phyloP scores from a whole-genome alignment of 805 yeast species.

The Kodamaea hsintzibuensis region DNA sequence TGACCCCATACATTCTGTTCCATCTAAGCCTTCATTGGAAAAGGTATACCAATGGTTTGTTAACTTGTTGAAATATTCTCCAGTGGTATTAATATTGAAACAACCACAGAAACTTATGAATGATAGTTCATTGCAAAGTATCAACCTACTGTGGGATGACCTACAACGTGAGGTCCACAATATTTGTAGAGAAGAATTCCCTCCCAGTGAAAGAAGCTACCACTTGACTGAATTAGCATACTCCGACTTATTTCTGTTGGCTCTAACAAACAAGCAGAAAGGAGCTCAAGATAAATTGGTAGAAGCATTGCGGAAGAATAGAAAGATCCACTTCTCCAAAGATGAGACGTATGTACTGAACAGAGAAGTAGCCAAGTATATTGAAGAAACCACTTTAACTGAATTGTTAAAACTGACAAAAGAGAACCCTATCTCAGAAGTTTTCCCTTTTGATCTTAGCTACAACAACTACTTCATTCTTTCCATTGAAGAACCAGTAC shows the following conservation, averaged over 20 bases:
- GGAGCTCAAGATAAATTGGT: neutral
- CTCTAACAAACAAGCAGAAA: neutral
- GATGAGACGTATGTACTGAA: neutral
- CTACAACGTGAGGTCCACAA: slow-evolving; percentile 15
- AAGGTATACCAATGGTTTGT: slow-evolving; percentile 33
- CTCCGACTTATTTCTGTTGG: slow-evolving; percentile 31
- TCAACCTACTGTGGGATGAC: slow-evolving; percentile 21
- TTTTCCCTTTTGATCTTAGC: slow-evolving; percentile 29
- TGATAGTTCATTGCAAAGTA: slow-evolving; percentile 21
- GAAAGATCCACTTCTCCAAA: neutral
- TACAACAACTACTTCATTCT: slow-evolving; percentile 28
- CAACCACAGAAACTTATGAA: slow-evolving; percentile 30
- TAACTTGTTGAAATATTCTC: slow-evolving; percentile 28
- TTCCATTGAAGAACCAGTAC: slow-evolving; percentile 31
- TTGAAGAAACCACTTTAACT: neutral
- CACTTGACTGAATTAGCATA: slow-evolving; percentile 32
- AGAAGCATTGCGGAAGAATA: neutral
- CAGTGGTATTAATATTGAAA: slow-evolving; percentile 30
- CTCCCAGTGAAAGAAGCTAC: slow-evolving; percentile 23
- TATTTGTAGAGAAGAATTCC: slow-evolving; percentile 7
- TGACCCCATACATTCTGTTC: slow-evolving; percentile 19
- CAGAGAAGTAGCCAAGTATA: neutral
- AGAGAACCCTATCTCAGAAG: neutral
- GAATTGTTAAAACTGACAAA: neutral
- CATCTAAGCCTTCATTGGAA: slow-evolving; percentile 9